Evolutionary conservation across 257 asterid genomes (phyloP).

Genomic region (Plantago ovata): DNA sequence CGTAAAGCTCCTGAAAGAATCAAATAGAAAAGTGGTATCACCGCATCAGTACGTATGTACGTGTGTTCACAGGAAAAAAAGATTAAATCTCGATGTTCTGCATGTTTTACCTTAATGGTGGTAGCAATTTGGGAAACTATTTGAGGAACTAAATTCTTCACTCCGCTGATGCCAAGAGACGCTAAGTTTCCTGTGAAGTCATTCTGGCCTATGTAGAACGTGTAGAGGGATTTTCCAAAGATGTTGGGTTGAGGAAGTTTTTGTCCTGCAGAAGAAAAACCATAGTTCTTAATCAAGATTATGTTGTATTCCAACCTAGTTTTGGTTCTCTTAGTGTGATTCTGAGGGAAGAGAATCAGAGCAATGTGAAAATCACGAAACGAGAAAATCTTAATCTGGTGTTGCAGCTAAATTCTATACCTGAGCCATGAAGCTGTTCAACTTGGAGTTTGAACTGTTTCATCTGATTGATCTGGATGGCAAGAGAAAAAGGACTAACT

Average conservation of each 20-base stretch:
- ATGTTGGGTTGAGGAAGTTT: constrained; percentile 50
- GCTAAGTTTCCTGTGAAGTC: constrained; percentile 49
- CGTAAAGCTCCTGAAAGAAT: constrained; percentile 43
- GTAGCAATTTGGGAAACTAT: constrained; percentile 38
- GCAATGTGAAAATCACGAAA: no score
- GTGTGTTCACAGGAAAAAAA: no score
- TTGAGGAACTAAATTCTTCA: constrained; percentile 35
- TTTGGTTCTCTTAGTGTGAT: no score
- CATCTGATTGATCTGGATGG: constrained; percentile 76
- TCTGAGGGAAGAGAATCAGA: no score
- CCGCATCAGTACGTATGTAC: neutral
- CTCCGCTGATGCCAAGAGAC: constrained; percentile 39
- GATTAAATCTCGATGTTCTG: neutral
- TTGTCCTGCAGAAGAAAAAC: no score
- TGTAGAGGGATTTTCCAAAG: constrained; percentile 58
- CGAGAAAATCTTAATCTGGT: no score
- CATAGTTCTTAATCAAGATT: no score
- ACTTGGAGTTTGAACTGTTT: constrained; percentile 57
- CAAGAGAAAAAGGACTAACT: constrained; percentile 71
- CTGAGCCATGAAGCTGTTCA: constrained; percentile 29
- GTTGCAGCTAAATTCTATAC: constrained; percentile 15
- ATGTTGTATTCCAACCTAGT: no score
- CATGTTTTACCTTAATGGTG: constrained; percentile 46
- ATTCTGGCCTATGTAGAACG: constrained; percentile 66
- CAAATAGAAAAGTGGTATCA: neutral